phyloP scores from a whole-genome alignment of 495 filamentous ascomycete species.

The Neurospora terricola region DNA sequence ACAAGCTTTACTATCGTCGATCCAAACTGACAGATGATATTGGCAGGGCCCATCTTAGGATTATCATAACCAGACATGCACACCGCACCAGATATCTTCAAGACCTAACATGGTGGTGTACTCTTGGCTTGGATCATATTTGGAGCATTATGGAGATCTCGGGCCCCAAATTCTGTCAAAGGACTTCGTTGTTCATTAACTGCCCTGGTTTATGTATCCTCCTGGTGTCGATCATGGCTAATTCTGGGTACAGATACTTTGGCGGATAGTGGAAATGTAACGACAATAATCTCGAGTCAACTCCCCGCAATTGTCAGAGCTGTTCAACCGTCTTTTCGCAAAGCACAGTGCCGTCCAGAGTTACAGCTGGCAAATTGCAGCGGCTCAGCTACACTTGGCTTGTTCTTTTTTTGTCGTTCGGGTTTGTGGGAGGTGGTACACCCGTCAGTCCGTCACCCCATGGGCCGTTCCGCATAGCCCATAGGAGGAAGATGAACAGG shows the following conservation, averaged over 20 bases:
- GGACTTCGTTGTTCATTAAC: not conserved
- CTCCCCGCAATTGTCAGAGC: not conserved
- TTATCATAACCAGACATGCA: not conserved
- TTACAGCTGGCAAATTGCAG: not conserved
- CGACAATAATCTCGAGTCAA: not conserved
- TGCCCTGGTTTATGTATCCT: not conserved
- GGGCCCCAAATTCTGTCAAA: not conserved
- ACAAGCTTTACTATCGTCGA: not conserved
- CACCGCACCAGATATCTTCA: not conserved
- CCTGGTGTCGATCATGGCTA: not conserved
- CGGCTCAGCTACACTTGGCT: not conserved
- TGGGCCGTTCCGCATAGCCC: not conserved
- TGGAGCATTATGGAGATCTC: not conserved
- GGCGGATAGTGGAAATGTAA: not conserved
- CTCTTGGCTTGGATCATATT: not conserved
- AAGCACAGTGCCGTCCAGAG: not conserved
- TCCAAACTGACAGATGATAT: not conserved
- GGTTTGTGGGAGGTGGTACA: not conserved
- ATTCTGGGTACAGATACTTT: not conserved
- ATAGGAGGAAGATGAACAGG: not conserved
- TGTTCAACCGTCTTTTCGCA: not conserved
- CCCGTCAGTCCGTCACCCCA: not conserved
- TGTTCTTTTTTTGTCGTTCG: not conserved
- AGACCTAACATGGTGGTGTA: not conserved
- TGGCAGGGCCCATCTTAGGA: not conserved